Conservation (phyloP, 2,329 filamentous ascomycete species). For the Parafenestella ontariensis region DNA sequence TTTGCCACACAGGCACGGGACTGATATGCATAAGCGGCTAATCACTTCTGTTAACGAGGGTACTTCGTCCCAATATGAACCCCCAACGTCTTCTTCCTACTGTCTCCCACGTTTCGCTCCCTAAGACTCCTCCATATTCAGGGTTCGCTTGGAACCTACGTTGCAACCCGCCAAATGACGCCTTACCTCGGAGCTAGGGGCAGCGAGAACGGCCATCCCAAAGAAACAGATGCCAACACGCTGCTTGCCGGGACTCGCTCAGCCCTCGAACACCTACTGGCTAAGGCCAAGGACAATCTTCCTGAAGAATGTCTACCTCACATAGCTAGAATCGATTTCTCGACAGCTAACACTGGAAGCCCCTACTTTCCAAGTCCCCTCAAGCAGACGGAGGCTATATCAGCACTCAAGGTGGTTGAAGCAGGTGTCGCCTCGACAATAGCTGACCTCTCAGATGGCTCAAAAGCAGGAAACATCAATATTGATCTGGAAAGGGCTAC, state of each 20-base stretch:
- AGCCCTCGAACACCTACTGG: slow-evolving; percentile 42
- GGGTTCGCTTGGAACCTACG: neutral
- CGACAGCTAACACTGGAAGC: slow-evolving; percentile 47
- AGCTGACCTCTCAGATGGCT: slow-evolving; percentile 61
- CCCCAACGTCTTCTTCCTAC: slow-evolving; percentile 9
- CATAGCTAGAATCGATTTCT: slow-evolving; percentile 41
- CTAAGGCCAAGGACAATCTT: slow-evolving; percentile 42
- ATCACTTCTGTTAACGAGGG: slow-evolving; percentile 12
- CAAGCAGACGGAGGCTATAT: slow-evolving; percentile 61
- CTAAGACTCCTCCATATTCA: slow-evolving; percentile 4
- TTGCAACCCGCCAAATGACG: slow-evolving; percentile 26
- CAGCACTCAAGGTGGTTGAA: slow-evolving; percentile 66
- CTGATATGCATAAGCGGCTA: slow-evolving; percentile 27
- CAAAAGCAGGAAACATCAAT: slow-evolving; percentile 52
- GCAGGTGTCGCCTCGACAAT: slow-evolving; percentile 67
- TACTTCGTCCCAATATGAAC: slow-evolving; percentile 19
- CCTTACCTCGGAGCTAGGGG: slow-evolving; percentile 34
- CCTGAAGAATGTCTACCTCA: slow-evolving; percentile 42
- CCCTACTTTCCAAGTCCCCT: slow-evolving; percentile 55
- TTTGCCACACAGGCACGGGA: slow-evolving; percentile 18
- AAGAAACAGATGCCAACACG: slow-evolving; percentile 25
- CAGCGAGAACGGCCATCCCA: slow-evolving; percentile 13
- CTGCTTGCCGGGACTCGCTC: slow-evolving; percentile 44
- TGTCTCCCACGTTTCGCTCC: slow-evolving; percentile 1
- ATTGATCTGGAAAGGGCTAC: slow-evolving; percentile 63